phyloP scores from a whole-genome alignment of 192 early-diverging fungal genomes.

The Pilaira anomala region DNA sequence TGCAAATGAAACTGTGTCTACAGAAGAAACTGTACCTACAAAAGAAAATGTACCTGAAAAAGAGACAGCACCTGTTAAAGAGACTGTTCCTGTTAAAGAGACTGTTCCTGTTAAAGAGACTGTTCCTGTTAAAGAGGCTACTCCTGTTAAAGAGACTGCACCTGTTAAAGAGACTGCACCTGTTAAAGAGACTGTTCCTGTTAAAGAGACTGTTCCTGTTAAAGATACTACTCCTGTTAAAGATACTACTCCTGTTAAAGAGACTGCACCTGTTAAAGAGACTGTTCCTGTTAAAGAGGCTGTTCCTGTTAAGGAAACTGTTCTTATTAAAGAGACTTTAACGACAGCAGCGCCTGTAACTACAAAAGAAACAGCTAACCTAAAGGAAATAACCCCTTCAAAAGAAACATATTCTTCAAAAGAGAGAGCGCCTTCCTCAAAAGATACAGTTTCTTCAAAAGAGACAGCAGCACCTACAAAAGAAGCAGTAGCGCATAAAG shows the following conservation, averaged over 20 bases:
- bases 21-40: not conserved
- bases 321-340: not conserved
- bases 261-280: not conserved
- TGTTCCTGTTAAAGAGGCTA: not conserved
- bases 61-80: not conserved
- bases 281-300: no score
- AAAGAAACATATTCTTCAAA: not conserved
- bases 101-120: no score
- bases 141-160: not conserved
- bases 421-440: no score
- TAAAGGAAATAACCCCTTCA: no score
- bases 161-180: not conserved
- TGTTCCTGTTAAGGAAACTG: not conserved
- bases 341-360: not conserved
- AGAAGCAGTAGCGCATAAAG: no score
- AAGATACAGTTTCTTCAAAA: not conserved
- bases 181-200: not conserved
- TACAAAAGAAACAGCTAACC: not conserved
- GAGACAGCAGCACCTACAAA: not conserved
- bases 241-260: not conserved
- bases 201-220: not conserved
- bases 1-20: not conserved
- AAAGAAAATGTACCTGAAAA: not conserved
- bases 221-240: not conserved
- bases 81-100: not conserved